Percentiles rank a stretch among this genome's conserved stretches.
These are phyloP conservation scores for Toxicodendron radicans DNA, from an alignment of 345 rosid species.

Conservation along the genomic window DNA sequence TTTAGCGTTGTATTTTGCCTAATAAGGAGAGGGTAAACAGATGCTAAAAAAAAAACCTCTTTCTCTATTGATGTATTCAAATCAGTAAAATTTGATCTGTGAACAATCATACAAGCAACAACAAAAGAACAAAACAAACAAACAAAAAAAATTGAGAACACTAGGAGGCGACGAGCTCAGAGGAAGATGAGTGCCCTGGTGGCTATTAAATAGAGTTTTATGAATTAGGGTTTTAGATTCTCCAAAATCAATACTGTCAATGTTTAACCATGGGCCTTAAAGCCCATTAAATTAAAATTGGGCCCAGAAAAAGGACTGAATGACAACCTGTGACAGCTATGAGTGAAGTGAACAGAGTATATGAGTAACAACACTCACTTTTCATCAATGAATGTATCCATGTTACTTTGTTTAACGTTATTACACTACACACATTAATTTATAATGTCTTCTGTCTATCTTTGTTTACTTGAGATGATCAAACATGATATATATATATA, in stretches of 20 bases:
- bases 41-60: conserved; percentile 29
- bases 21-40: conserved; percentile 48
- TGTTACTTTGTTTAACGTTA: no score
- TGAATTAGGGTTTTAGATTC: conserved; percentile 6
- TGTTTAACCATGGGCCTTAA: background rate
- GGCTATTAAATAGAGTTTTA: background rate
- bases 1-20: conserved; percentile 22
- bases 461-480: no score
- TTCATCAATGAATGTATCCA: no score
- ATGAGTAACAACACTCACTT: no score
- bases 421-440: no score
- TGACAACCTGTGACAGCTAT: no score
- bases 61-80: background rate
- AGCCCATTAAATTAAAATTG: background rate
- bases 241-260: background rate
- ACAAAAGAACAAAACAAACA: background rate
- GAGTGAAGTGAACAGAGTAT: no score
- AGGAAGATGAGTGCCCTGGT: background rate
- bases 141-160: background rate
- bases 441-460: no score
- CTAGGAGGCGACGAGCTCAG: background rate
- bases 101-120: background rate
- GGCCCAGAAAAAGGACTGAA: background rate
- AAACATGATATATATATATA: no score
- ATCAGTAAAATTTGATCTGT: background rate